These are phyloP conservation scores for Yamadazyma diospyri DNA, from an alignment of 1,139 yeast genomes.

Conservation along the genomic window DNA sequence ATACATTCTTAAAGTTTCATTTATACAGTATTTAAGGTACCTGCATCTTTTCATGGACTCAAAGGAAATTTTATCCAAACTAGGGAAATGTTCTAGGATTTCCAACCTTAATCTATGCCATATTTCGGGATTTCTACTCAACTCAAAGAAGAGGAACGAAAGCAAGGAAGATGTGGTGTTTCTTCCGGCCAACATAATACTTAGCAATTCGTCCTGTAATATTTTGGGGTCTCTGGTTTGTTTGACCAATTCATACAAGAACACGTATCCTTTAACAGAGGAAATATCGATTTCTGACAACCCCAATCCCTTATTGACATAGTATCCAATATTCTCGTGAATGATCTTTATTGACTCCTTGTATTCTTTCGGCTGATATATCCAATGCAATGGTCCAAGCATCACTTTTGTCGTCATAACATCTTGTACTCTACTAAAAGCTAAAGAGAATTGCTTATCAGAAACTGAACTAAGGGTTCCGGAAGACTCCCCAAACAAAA, in stretches of 20 bases:
- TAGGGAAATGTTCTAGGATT: conserved; percentile 27
- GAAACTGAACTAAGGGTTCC: conserved; percentile 20
- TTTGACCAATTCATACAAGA: conserved; percentile 43
- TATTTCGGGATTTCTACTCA: conserved; percentile 37
- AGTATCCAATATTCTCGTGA: conserved; percentile 25
- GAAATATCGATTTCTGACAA: conserved; percentile 24
- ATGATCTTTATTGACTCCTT: conserved; percentile 19
- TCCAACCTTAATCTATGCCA: conserved; percentile 33
- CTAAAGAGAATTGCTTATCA: conserved; percentile 33
- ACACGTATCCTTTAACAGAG: conserved; percentile 37
- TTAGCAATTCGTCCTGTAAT: conserved; percentile 47
- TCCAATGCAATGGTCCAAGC: conserved; percentile 28
- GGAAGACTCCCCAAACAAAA: conserved; percentile 46
- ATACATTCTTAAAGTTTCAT: conserved; percentile 48
- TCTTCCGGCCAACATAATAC: conserved; percentile 49
- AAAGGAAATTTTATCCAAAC: conserved; percentile 26
- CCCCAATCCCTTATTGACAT: conserved; percentile 22
- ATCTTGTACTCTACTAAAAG: conserved; percentile 32
- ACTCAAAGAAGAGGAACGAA: conserved; percentile 39
- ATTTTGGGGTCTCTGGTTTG: conserved; percentile 42
- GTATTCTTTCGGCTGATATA: conserved; percentile 26
- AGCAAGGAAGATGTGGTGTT: conserved; percentile 52
- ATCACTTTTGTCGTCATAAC: conserved; percentile 28
- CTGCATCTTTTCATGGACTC: conserved; percentile 48
- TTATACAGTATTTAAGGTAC: conserved; percentile 45